Conservation (phyloP, 2,329 filamentous ascomycete genomes). For the Dactylellina leptospora region DNA sequence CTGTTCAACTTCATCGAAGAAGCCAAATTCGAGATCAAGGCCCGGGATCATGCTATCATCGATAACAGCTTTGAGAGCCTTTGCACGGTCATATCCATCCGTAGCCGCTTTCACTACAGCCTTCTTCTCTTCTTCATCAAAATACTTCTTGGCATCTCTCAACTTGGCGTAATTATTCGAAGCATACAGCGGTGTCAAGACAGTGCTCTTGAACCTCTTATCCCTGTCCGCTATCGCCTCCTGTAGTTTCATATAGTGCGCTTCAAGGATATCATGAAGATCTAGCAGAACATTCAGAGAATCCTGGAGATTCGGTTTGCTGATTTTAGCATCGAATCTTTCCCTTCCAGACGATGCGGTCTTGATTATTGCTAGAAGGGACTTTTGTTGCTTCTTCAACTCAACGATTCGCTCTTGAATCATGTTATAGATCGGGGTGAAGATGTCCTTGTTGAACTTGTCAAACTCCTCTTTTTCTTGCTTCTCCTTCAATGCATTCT, state of each 20-base stretch:
- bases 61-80: conserved; percentile 42
- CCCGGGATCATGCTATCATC: conserved; percentile 53
- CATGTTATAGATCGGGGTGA: conserved; percentile 56
- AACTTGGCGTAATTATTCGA: conserved; percentile 57
- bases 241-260: conserved; percentile 56
- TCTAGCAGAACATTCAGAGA: conserved; percentile 53
- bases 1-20: conserved; percentile 50
- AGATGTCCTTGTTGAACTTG: conserved; percentile 57
- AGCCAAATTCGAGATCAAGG: conserved; percentile 50
- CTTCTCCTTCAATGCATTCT: conserved; percentile 55
- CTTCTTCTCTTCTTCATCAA: conserved; percentile 58
- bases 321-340: conserved; percentile 28
- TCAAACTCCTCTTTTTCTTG: conserved; percentile 57
- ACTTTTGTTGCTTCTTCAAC: conserved; percentile 56
- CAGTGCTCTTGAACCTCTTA: conserved; percentile 56
- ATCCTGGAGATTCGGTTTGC: conserved; percentile 55
- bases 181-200: conserved; percentile 56
- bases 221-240: conserved; percentile 56
- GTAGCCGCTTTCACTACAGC: conserved; percentile 48
- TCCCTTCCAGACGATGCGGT: conserved; percentile 47
- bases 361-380: conserved; percentile 53
- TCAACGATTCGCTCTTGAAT: conserved; percentile 57
- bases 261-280: conserved; percentile 55
- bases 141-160: conserved; percentile 57
- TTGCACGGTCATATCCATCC: conserved; percentile 50